Conservation (phyloP, 169 alveolate species). For the Haemoproteus tartakovskyi region DNA sequence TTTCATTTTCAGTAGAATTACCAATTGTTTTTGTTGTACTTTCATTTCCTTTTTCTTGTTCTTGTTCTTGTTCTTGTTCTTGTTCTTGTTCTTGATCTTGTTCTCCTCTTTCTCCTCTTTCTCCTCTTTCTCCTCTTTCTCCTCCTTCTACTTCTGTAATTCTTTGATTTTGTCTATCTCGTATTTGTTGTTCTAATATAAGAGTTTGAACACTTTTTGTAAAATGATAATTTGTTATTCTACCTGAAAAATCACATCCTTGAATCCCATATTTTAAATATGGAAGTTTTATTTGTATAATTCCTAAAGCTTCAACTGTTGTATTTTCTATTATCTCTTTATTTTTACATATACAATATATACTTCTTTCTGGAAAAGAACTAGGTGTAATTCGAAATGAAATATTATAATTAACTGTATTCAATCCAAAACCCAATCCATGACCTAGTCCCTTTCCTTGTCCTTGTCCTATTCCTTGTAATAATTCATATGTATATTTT, state of each 20-base stretch:
- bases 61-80: no score
- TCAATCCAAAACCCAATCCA: neutral
- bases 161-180: no score
- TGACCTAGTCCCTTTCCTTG: neutral
- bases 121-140: no score
- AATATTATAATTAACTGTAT: neutral
- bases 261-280: slow-evolving; percentile 6
- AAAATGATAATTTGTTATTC: no score
- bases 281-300: neutral
- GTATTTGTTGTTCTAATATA: no score
- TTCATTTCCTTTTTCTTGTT: neutral
- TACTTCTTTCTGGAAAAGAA: neutral
- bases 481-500: no score
- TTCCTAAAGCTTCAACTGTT: neutral
- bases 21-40: slow-evolving; percentile 4
- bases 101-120: no score
- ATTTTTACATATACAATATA: slow-evolving; percentile 21
- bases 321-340: neutral
- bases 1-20: neutral
- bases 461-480: neutral
- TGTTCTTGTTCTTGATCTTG: no score
- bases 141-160: no score
- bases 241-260: slow-evolving; percentile 49
- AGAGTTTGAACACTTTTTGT: no score
- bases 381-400: slow-evolving; percentile 35